Evolutionary conservation across 2,329 filamentous ascomycete genomes (phyloP).

Genomic region (Metarhizium sp.): DNA sequence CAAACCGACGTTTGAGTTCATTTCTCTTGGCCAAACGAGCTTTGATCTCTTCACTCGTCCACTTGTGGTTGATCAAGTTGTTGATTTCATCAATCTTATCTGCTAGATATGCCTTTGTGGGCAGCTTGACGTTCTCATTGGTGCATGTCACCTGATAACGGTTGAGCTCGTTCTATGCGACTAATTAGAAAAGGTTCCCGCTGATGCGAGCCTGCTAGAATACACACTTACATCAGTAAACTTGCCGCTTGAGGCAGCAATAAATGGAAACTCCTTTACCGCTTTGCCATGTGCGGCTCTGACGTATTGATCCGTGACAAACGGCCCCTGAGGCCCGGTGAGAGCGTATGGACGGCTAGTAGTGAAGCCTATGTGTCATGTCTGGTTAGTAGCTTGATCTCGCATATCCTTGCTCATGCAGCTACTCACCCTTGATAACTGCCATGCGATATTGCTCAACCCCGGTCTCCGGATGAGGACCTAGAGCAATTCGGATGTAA

Average conservation of each 20-base stretch:
- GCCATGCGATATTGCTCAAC: conserved; percentile 80
- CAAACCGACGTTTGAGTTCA: conserved; percentile 55
- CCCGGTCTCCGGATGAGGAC: conserved; percentile 62
- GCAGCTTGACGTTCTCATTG: conserved; percentile 62
- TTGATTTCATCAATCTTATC: conserved; percentile 77
- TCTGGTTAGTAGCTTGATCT: neutral
- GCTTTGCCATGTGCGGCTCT: conserved; percentile 74
- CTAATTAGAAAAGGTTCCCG: neutral
- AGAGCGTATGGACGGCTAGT: conserved; percentile 78
- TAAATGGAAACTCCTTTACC: conserved; percentile 79
- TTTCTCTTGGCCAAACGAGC: conserved; percentile 67
- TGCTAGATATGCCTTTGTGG: conserved; percentile 59
- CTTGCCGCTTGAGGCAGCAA: conserved; percentile 74
- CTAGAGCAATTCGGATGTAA: conserved; percentile 77
- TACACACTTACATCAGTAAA: conserved; percentile 63
- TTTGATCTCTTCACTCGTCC: conserved; percentile 75
- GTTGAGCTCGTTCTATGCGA: conserved; percentile 60
- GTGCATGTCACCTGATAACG: conserved; percentile 69
- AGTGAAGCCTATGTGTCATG: conserved; percentile 51
- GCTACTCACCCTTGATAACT: conserved; percentile 65
- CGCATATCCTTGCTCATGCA: neutral
- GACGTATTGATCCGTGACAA: conserved; percentile 81
- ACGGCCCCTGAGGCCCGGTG: conserved; percentile 63
- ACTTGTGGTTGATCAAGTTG: conserved; percentile 64
- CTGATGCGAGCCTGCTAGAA: neutral